A percentile compares a stretch with the other conserved stretches of the same genome.
phyloP scores from a whole-genome alignment of 1,284 basidiomycete species.

The Fomes fomentarius region DNA sequence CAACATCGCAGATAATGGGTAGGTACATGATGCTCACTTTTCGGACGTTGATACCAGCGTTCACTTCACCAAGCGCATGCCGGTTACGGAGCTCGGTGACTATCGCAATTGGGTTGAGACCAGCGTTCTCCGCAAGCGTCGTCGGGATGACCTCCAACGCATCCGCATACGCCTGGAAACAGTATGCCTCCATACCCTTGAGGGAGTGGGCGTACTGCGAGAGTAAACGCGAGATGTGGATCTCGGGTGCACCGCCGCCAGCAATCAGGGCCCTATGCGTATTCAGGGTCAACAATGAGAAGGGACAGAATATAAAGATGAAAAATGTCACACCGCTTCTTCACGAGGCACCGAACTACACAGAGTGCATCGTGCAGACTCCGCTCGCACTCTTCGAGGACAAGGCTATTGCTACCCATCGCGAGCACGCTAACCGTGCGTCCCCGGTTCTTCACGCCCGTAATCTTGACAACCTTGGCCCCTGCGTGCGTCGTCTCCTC shows the following conservation, averaged over 20 bases:
- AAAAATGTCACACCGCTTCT: slow-evolving; percentile 78
- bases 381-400: slow-evolving; percentile 97
- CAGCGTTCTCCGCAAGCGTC: slow-evolving; percentile 98
- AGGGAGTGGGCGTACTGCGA: slow-evolving; percentile 93
- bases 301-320: not conserved
- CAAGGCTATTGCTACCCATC: slow-evolving; percentile 92
- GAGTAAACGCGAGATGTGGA: slow-evolving; percentile 94
- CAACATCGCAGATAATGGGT: not conserved
- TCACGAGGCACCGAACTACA: slow-evolving; percentile 97
- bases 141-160: slow-evolving; percentile 98
- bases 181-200: slow-evolving; percentile 99
- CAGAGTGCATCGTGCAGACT: slow-evolving; percentile 98
- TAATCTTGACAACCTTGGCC: slow-evolving; percentile 93
- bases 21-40: slow-evolving; percentile 58
- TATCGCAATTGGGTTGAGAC: slow-evolving; percentile 97
- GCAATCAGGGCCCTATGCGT: slow-evolving; percentile 85
- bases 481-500: slow-evolving; percentile 90
- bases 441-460: slow-evolving; percentile 94
- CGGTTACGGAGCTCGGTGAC: slow-evolving; percentile 98
- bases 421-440: slow-evolving; percentile 96
- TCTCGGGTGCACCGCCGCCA: slow-evolving; percentile 97
- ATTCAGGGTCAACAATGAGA: not conserved
- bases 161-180: slow-evolving; percentile 98
- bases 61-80: slow-evolving; percentile 93
- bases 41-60: slow-evolving; percentile 97